phyloP scores from a whole-genome alignment of 2,329 filamentous ascomycete genomes.

The Sclerotinia spermophila region DNA sequence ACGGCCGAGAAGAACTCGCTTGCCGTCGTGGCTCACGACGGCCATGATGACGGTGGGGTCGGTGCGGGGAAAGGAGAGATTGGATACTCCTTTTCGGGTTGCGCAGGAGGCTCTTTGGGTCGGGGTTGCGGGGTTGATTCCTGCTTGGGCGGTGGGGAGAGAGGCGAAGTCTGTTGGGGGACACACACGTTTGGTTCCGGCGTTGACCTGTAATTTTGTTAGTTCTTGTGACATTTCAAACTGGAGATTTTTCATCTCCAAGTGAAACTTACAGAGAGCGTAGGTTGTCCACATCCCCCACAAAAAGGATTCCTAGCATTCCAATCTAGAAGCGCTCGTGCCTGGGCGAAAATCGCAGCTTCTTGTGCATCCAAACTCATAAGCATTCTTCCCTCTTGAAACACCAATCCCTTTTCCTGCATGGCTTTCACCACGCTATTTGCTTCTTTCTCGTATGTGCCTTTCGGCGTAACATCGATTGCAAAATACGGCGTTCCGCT shows the following conservation, averaged over 20 bases:
- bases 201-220: conserved; percentile 44
- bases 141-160: conserved; percentile 39
- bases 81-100: conserved; percentile 81
- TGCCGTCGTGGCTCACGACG: conserved; percentile 75
- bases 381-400: conserved; percentile 62
- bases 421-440: conserved; percentile 56
- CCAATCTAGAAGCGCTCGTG: conserved; percentile 87
- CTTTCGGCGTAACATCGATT: conserved; percentile 77
- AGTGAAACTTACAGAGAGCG: conserved; percentile 55
- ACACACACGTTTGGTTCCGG: conserved; percentile 76
- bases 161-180: conserved; percentile 62
- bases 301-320: conserved; percentile 91
- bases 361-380: conserved; percentile 47
- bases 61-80: conserved; percentile 86
- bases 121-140: conserved; percentile 40
- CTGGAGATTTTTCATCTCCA: background rate
- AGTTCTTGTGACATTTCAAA: background rate
- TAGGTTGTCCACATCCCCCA: conserved; percentile 79
- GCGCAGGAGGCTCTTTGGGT: conserved; percentile 66
- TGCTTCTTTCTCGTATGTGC: conserved; percentile 57
- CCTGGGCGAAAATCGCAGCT: conserved; percentile 87
- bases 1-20: conserved; percentile 68
- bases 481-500: conserved; percentile 83
- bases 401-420: conserved; percentile 59
- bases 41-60: conserved; percentile 89